These are phyloP conservation scores for Cydonia oblonga DNA, from an alignment of 331 rosid species.

Conservation along the genomic window DNA sequence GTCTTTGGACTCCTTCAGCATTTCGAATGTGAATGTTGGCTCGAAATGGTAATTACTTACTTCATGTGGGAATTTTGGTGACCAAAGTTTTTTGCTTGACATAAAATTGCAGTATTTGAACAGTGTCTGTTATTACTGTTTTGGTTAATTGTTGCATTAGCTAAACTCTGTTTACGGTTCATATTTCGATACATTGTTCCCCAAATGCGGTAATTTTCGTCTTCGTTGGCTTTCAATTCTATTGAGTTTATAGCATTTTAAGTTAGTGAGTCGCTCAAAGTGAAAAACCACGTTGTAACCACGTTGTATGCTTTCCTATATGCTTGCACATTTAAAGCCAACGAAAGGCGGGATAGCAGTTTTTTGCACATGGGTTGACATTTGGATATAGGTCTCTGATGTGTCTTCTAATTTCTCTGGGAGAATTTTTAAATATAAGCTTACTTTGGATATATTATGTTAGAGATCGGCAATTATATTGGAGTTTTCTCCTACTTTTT, in stretches of 20 bases:
- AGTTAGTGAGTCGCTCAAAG: not conserved
- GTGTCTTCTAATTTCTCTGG: not conserved
- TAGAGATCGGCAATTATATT: not conserved
- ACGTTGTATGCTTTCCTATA: not conserved
- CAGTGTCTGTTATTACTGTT: not conserved
- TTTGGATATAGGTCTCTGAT: not conserved
- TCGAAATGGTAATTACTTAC: constrained; percentile 55
- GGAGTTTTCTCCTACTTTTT: not conserved
- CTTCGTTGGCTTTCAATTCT: not conserved
- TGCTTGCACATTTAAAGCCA: not conserved
- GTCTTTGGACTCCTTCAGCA: constrained; percentile 74
- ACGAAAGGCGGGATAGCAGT: not conserved
- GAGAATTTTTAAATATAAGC: not conserved
- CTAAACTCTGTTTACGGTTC: not conserved
- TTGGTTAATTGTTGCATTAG: not conserved
- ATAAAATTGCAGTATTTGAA: not conserved
- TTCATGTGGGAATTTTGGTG: not conserved
- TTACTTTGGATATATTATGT: not conserved
- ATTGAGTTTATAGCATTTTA: not conserved
- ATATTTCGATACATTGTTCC: not conserved
- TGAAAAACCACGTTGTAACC: not conserved
- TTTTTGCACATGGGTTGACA: not conserved
- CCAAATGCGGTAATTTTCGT: not conserved
- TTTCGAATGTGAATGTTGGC: constrained; percentile 65
- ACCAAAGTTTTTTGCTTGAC: not conserved